phyloP scores from a whole-genome alignment of 495 filamentous ascomycete genomes.

The Physcia stellaris region DNA sequence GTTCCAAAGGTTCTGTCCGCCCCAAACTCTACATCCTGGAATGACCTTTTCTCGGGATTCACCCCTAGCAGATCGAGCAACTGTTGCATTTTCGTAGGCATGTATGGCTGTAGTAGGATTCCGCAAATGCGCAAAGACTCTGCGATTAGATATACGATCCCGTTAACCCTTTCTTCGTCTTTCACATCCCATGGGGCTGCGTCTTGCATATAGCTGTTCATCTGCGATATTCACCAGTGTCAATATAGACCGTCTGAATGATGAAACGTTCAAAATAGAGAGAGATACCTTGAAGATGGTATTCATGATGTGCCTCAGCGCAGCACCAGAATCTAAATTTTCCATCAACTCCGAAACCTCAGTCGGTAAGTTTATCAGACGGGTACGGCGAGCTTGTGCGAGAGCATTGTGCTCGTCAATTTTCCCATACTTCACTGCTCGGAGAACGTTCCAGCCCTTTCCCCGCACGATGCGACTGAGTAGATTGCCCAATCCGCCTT shows the following conservation, averaged over 20 bases:
- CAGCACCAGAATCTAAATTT: conserved; percentile 45
- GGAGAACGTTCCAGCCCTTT: conserved; percentile 48
- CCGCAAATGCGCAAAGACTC: conserved; percentile 71
- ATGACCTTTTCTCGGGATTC: conserved; percentile 36
- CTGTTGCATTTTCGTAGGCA: conserved; percentile 64
- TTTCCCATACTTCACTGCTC: conserved; percentile 9
- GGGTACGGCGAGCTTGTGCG: background rate
- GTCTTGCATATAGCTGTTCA: conserved; percentile 54
- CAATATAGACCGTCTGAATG: too few species aligned
- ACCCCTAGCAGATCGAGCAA: conserved; percentile 73
- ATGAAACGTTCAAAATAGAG: too few species aligned
- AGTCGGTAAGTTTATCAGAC: conserved; percentile 10
- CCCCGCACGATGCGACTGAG: conserved; percentile 51
- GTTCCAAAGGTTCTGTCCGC: conserved; percentile 57
- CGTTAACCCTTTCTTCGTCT: conserved; percentile 21
- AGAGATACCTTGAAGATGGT: conserved; percentile 37
- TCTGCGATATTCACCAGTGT: too few species aligned
- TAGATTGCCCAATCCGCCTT: conserved; percentile 66
- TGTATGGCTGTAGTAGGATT: conserved; percentile 82
- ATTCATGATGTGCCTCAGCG: conserved; percentile 53
- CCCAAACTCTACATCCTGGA: conserved; percentile 38
- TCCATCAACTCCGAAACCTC: conserved; percentile 45
- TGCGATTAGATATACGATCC: conserved; percentile 51
- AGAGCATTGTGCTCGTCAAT: background rate
- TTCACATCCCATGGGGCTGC: conserved; percentile 42